Percentiles rank a stretch among this genome's conserved stretches.
These are phyloP conservation scores for Rhinocladiella similis DNA, from an alignment of 2,329 filamentous ascomycete genomes.

Conservation along the genomic window DNA sequence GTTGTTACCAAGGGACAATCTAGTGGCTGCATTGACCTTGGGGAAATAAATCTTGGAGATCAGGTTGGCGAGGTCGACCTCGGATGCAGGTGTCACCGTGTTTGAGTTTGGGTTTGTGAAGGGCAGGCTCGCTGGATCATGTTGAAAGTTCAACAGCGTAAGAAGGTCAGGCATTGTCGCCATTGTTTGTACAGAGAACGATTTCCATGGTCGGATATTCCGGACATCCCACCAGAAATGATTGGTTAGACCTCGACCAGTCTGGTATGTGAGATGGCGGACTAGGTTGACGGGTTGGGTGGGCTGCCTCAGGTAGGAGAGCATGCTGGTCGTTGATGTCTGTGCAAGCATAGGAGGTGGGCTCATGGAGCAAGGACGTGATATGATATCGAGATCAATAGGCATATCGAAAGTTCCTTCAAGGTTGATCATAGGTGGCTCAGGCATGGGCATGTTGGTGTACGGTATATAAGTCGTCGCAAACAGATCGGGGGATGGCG, in stretches of 20 bases:
- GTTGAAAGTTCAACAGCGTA: constrained; percentile 68
- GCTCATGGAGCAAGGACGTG: constrained; percentile 45
- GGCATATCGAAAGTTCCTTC: constrained; percentile 29
- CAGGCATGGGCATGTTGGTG: constrained; percentile 30
- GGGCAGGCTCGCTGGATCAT: constrained; percentile 63
- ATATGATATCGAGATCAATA: constrained; percentile 29
- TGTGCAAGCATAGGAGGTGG: constrained; percentile 38
- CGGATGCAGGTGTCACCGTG: constrained; percentile 73
- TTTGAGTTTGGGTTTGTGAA: constrained; percentile 41
- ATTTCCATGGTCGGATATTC: constrained; percentile 78
- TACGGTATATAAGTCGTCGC: constrained; percentile 27
- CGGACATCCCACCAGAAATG: constrained; percentile 97
- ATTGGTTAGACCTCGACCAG: constrained; percentile 66
- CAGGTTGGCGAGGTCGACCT: constrained; percentile 71
- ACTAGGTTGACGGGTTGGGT: constrained; percentile 84
- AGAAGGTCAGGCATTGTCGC: constrained; percentile 71
- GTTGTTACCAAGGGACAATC: constrained; percentile 69
- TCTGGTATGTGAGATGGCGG: constrained; percentile 70
- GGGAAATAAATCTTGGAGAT: constrained; percentile 77
- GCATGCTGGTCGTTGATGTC: constrained; percentile 63
- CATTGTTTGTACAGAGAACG: constrained; percentile 73
- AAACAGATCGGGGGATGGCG: constrained; percentile 35
- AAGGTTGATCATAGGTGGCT: constrained; percentile 43
- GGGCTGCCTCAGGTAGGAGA: constrained; percentile 73
- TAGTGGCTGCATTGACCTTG: constrained; percentile 82